These are phyloP conservation scores for Beverwykella pulmonaria DNA, from an alignment of 495 filamentous ascomycete genomes.

Conservation along the genomic window DNA sequence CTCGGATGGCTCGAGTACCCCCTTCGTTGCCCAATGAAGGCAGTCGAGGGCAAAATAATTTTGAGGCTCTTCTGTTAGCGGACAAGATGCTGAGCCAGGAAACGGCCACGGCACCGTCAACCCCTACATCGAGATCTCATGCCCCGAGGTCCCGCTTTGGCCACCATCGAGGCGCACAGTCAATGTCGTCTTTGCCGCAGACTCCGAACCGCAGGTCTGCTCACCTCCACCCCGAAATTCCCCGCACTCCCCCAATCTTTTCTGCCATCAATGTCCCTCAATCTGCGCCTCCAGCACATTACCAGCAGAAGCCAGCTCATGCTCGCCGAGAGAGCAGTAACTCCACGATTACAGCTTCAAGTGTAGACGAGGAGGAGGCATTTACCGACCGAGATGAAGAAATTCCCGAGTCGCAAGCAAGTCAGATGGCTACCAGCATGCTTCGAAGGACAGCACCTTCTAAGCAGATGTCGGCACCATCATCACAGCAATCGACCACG, in stretches of 20 bases:
- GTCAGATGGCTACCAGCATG: constrained; percentile 55
- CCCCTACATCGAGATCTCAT: constrained; percentile 52
- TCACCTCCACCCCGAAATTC: constrained; percentile 35
- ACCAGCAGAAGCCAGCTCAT: constrained; percentile 34
- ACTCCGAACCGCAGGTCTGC: constrained; percentile 59
- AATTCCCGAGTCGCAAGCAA: constrained; percentile 57
- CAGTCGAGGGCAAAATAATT: constrained; percentile 51
- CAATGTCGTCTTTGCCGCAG: constrained; percentile 77
- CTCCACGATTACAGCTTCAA: constrained; percentile 84
- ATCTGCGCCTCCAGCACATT: constrained; percentile 61
- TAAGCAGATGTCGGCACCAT: constrained; percentile 27
- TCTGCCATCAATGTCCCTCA: constrained; percentile 55
- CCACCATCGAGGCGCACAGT: constrained; percentile 68
- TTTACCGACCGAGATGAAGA: constrained; percentile 54
- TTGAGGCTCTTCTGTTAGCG: constrained; percentile 74
- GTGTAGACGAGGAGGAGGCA: constrained; percentile 54
- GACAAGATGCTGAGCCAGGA: constrained; percentile 75
- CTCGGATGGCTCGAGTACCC: constrained; percentile 12
- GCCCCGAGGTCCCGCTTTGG: constrained; percentile 54
- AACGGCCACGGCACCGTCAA: constrained; percentile 68
- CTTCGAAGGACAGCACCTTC: constrained; percentile 46
- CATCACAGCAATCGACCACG: constrained; percentile 16
- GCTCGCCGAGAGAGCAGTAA: constrained; percentile 68
- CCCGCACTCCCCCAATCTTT: constrained; percentile 49
- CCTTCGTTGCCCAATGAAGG: constrained; percentile 21